Conservation (phyloP, 2,329 filamentous ascomycete genomes). For the Fusarium nurragi region DNA sequence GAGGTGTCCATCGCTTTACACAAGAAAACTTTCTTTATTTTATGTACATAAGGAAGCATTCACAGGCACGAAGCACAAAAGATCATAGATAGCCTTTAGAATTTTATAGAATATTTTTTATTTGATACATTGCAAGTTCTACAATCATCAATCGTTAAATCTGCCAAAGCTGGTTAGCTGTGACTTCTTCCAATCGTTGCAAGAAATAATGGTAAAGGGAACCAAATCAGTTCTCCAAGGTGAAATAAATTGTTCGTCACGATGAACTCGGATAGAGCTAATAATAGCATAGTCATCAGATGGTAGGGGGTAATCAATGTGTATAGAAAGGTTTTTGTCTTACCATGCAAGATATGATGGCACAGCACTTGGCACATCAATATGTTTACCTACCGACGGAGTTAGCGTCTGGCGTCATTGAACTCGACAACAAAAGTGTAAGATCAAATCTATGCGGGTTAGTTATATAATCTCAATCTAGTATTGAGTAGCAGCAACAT, state of each 20-base stretch:
- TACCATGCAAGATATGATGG: constrained; percentile 11
- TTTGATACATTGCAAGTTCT: neutral
- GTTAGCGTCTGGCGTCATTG: constrained; percentile 25
- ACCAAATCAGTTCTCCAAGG: constrained; percentile 69
- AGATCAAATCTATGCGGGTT: constrained; percentile 23
- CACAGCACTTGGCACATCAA: neutral
- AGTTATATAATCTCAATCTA: constrained; percentile 1
- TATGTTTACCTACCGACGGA: constrained; percentile 18
- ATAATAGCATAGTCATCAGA: constrained; percentile 61
- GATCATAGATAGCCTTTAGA: neutral
- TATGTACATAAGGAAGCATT: neutral
- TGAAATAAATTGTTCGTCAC: constrained; percentile 65
- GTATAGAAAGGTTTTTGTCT: constrained; percentile 3
- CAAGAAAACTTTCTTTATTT: neutral
- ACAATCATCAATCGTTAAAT: neutral
- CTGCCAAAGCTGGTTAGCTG: constrained; percentile 22
- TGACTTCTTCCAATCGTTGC: neutral
- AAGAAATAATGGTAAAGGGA: constrained; percentile 14
- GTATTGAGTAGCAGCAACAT: constrained; percentile 21
- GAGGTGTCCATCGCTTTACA: too few relatives aligned
- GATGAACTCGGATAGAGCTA: constrained; percentile 61
- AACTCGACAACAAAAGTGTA: neutral
- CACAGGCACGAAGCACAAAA: neutral
- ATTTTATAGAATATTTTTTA: neutral
- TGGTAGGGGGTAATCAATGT: constrained; percentile 45